Evolutionary conservation across 805 yeast species (phyloP).

Genomic region (Pichia eremophila): DNA sequence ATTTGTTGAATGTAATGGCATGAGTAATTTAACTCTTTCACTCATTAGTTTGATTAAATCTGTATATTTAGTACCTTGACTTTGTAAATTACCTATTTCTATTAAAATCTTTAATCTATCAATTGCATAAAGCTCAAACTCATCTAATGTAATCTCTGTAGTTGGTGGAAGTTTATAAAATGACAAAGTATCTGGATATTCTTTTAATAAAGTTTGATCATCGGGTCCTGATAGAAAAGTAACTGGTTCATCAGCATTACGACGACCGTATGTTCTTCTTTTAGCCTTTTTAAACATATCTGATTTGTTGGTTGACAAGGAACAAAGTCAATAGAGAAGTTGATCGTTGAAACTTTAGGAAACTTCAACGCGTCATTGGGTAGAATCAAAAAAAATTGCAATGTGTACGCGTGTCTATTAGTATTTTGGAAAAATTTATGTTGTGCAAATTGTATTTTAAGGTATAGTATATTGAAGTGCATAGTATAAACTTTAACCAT

Average conservation of each 20-base stretch:
- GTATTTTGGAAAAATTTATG: no score
- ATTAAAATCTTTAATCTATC: constrained; percentile 77
- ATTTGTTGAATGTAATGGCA: constrained; percentile 53
- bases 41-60: constrained; percentile 60
- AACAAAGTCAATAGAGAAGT: no score
- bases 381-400: no score
- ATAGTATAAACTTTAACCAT: no score
- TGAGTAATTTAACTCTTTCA: constrained; percentile 51
- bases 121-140: constrained; percentile 93
- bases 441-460: no score
- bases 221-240: constrained; percentile 9
- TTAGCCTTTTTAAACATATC: constrained; percentile 65
- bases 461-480: no score
- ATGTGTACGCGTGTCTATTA: no score
- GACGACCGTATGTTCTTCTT: constrained; percentile 65
- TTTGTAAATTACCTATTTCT: constrained; percentile 69
- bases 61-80: constrained; percentile 51
- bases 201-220: constrained; percentile 3
- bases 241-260: constrained; percentile 41
- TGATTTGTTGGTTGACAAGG: no score
- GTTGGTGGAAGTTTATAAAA: constrained; percentile 72
- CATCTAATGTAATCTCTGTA: constrained; percentile 81
- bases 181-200: constrained; percentile 54
- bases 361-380: no score
- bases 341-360: no score